Percentiles rank a stretch among this genome's conserved stretches.
Conservation (phyloP, 169 alveolate species). For the Cystoisospora suis region DNA sequence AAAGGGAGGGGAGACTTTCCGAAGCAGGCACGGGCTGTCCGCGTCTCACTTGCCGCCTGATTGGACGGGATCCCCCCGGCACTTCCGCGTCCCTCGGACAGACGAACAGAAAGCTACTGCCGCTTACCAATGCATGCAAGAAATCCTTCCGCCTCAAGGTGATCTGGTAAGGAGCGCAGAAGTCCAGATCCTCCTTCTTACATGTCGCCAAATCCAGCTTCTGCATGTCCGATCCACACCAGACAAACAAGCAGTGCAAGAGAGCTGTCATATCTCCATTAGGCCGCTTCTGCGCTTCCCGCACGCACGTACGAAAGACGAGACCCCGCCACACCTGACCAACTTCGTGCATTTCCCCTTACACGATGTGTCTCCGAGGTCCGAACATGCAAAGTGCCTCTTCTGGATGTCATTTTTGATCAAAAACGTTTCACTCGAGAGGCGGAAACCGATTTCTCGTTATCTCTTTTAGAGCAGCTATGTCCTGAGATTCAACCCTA, state of each 20-base stretch:
- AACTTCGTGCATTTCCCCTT: too few relatives aligned
- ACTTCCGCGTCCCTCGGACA: too few relatives aligned
- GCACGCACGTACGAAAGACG: too few relatives aligned
- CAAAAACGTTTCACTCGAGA: too few relatives aligned
- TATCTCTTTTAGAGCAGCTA: too few relatives aligned
- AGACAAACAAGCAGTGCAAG: not conserved
- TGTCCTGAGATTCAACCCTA: too few relatives aligned
- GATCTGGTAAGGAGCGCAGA: slow-evolving; percentile 83
- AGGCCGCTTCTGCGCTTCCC: not conserved
- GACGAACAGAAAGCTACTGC: not conserved
- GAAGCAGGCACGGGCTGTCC: not conserved
- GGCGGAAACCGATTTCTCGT: too few relatives aligned
- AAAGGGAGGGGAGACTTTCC: not conserved
- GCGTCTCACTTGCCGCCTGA: not conserved
- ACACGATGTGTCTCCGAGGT: too few relatives aligned
- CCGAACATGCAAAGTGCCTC: too few relatives aligned
- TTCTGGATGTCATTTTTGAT: too few relatives aligned
- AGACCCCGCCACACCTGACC: too few relatives aligned
- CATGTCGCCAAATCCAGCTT: slow-evolving; percentile 93
- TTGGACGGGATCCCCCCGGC: not conserved
- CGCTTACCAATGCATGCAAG: slow-evolving; percentile 81
- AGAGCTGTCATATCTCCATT: not conserved
- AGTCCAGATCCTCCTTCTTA: slow-evolving; percentile 90
- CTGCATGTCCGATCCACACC: too few relatives aligned
- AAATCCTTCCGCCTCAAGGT: slow-evolving; percentile 76